Evolutionary conservation across 192 early-diverging fungal species (phyloP).

Genomic region (Backusella sp.): DNA sequence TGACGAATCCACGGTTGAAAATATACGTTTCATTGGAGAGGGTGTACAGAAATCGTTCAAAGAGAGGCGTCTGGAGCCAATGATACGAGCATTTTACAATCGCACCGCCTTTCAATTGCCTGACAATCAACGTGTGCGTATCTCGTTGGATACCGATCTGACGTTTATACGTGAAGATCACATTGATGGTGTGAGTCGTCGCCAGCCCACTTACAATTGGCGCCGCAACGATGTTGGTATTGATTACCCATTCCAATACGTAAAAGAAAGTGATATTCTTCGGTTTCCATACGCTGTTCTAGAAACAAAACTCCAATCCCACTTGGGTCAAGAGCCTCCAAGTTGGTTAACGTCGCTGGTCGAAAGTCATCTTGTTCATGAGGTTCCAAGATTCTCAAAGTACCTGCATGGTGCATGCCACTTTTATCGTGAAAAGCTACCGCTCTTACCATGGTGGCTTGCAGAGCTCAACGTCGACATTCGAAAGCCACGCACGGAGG

Average conservation of each 20-base stretch:
- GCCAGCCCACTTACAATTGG: conserved; percentile 68
- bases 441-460: conserved; percentile 49
- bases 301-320: conserved; percentile 38
- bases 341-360: conserved; percentile 26
- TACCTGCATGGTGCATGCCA: conserved; percentile 48
- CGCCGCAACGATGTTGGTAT: conserved; percentile 35
- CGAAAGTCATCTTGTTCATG: conserved; percentile 47
- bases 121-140: conserved; percentile 44
- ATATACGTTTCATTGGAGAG: conserved; percentile 40
- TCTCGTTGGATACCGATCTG: conserved; percentile 35
- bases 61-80: conserved; percentile 24
- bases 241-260: conserved; percentile 39
- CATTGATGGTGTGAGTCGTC: conserved; percentile 43
- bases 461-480: conserved; percentile 51
- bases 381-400: conserved; percentile 51
- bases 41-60: conserved; percentile 30
- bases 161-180: conserved; percentile 37
- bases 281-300: conserved; percentile 41
- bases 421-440: conserved; percentile 43
- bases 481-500: conserved; percentile 40
- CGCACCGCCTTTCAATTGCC: conserved; percentile 41
- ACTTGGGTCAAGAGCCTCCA: conserved; percentile 41
- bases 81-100: conserved; percentile 35
- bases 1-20: conserved; percentile 63
- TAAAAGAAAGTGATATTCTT: conserved; percentile 29